These are phyloP conservation scores for Trametes cinnabarina DNA, from an alignment of 768 basidiomycete species.

Conservation along the genomic window DNA sequence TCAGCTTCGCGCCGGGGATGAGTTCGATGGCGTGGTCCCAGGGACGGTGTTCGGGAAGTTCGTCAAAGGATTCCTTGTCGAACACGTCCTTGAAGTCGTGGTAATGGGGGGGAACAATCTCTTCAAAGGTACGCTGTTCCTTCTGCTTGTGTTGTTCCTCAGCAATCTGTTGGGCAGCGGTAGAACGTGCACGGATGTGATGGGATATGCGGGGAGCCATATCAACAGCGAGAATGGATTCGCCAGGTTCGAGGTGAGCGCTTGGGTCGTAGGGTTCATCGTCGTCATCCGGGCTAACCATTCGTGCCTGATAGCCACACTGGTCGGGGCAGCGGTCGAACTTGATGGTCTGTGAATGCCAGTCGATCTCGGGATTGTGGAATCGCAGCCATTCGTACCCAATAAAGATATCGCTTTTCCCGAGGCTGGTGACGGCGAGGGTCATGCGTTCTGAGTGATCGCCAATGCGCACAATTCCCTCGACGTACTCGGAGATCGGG, in stretches of 20 bases:
- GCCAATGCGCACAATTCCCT: not conserved
- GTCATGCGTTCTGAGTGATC: not conserved
- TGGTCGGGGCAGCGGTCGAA: conserved; percentile 11
- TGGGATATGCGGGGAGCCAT: not conserved
- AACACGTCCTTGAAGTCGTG: conserved; percentile 31
- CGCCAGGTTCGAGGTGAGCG: not conserved
- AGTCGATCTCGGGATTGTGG: conserved; percentile 37
- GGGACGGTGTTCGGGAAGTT: conserved; percentile 29
- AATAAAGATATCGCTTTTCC: conserved; percentile 27
- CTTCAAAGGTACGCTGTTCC: not conserved
- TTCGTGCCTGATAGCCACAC: not conserved
- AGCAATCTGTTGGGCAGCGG: not conserved
- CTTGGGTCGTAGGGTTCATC: not conserved
- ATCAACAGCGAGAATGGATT: not conserved
- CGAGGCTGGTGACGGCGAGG: not conserved
- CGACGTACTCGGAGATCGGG: not conserved
- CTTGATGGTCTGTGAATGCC: conserved; percentile 30
- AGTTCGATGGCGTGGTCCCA: conserved; percentile 39
- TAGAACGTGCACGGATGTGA: not conserved
- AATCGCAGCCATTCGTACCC: conserved; percentile 37
- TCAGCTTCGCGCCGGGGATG: conserved; percentile 23
- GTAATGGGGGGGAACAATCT: conserved; percentile 17
- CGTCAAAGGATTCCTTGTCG: conserved; percentile 24
- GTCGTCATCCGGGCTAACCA: not conserved
- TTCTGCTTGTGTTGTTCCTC: not conserved